These are phyloP conservation scores for Iris pallida DNA, from an alignment of 116 monocot genomes.

Conservation along the genomic window DNA sequence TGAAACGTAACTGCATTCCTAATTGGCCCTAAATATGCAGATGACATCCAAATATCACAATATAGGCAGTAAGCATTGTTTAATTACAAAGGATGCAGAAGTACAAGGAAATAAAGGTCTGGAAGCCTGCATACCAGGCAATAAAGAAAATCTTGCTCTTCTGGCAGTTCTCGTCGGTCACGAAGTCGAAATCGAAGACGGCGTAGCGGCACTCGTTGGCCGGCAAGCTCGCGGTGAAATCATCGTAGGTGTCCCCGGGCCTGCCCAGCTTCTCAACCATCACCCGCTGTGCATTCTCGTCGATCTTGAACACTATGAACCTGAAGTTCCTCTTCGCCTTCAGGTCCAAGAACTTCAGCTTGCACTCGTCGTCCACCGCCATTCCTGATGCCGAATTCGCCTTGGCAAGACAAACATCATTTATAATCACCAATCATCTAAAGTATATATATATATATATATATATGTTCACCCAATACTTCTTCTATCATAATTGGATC, in stretches of 20 bases:
- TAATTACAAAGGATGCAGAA: too few relatives aligned
- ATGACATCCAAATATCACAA: too few relatives aligned
- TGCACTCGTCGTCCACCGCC: slow-evolving; percentile 34
- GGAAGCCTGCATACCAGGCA: slow-evolving; percentile 3
- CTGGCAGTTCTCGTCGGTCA: slow-evolving; percentile 34
- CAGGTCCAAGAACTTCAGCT: slow-evolving; percentile 30
- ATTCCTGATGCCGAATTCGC: slow-evolving; percentile 38
- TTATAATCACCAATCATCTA: background rate
- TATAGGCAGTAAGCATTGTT: too few relatives aligned
- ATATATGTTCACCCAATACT: too few relatives aligned
- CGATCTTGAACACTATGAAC: slow-evolving; percentile 36
- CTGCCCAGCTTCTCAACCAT: slow-evolving; percentile 24
- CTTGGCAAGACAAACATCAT: slow-evolving; percentile 5
- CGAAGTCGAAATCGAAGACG: slow-evolving; percentile 37
- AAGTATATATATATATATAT: background rate
- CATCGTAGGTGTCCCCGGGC: slow-evolving; percentile 34
- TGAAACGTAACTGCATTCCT: too few relatives aligned
- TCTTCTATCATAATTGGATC: too few relatives aligned
- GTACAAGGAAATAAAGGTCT: too few relatives aligned
- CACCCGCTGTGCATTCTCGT: slow-evolving; percentile 24
- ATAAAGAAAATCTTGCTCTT: slow-evolving; percentile 15
- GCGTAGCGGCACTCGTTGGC: slow-evolving; percentile 39
- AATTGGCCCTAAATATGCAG: too few relatives aligned
- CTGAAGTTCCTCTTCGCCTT: slow-evolving; percentile 37
- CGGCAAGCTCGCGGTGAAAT: slow-evolving; percentile 27